Evolutionary conservation across 2,329 filamentous ascomycete species (phyloP).

Genomic region (Fusarium bactridioides): DNA sequence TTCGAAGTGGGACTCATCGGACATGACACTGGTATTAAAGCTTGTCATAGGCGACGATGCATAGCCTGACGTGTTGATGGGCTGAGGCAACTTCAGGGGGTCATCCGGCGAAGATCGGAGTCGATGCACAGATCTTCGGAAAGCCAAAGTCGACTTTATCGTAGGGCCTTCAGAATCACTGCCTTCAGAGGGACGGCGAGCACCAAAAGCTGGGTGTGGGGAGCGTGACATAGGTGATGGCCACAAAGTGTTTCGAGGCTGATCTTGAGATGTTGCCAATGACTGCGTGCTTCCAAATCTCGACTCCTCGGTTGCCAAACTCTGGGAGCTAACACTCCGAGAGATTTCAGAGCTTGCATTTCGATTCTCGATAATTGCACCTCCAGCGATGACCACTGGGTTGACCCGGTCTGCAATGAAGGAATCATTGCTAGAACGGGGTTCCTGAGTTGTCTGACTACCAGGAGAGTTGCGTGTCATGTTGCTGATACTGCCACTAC

Average conservation of each 20-base stretch:
- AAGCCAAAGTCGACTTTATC: conserved; percentile 62
- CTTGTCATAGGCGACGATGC: conserved; percentile 62
- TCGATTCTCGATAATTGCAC: conserved; percentile 67
- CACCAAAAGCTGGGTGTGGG: conserved; percentile 28
- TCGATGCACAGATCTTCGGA: conserved; percentile 63
- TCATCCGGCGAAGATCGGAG: conserved; percentile 55
- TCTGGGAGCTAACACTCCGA: conserved; percentile 61
- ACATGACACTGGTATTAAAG: conserved; percentile 64
- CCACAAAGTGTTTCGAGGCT: conserved; percentile 57
- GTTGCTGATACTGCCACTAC: conserved; percentile 67
- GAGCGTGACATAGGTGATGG: conserved; percentile 61
- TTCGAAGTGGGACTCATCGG: conserved; percentile 62
- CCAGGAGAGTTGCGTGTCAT: conserved; percentile 54
- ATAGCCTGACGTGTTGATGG: conserved; percentile 57
- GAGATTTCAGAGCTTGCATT: conserved; percentile 61
- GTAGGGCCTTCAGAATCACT: conserved; percentile 61
- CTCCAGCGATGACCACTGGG: conserved; percentile 72
- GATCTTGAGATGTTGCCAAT: conserved; percentile 52
- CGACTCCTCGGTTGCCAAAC: conserved; percentile 50
- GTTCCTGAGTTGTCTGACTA: conserved; percentile 60
- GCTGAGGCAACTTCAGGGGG: conserved; percentile 59
- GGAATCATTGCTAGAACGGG: conserved; percentile 58
- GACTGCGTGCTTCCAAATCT: conserved; percentile 49
- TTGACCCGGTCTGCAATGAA: conserved; percentile 70
- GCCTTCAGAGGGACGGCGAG: conserved; percentile 61